Conservation (phyloP, 2,329 filamentous ascomycete genomes). For the Aaosphaeria arxii region DNA sequence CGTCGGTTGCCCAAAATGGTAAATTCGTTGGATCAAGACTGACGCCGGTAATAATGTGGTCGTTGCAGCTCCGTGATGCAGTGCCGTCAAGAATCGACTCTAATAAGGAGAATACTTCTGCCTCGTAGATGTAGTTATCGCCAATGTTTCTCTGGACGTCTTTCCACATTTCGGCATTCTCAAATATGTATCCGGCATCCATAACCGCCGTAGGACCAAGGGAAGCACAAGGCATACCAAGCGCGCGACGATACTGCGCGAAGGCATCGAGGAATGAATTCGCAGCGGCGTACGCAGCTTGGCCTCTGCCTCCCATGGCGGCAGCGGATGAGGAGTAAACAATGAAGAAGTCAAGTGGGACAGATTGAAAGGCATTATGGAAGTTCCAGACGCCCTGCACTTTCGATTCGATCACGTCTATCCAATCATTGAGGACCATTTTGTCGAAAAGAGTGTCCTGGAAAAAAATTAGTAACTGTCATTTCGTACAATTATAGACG, state of each 20-base stretch:
- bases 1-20: slow-evolving; percentile 25
- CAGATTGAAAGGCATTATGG: slow-evolving; percentile 6
- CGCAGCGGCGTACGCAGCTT: slow-evolving; percentile 46
- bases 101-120: slow-evolving; percentile 22
- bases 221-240: slow-evolving; percentile 17
- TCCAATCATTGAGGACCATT: slow-evolving; percentile 4
- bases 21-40: slow-evolving; percentile 15
- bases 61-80: slow-evolving; percentile 14
- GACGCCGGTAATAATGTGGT: slow-evolving; percentile 26
- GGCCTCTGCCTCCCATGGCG: slow-evolving; percentile 29
- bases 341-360: slow-evolving; percentile 38
- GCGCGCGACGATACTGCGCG: slow-evolving; percentile 12
- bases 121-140: slow-evolving; percentile 20
- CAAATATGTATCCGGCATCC: slow-evolving; percentile 23
- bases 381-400: slow-evolving; percentile 19
- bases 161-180: slow-evolving; percentile 17
- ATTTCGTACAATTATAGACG: not conserved
- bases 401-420: slow-evolving; percentile 11
- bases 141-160: slow-evolving; percentile 24
- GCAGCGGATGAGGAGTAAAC: slow-evolving; percentile 31
- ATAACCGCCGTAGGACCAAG: slow-evolving; percentile 23
- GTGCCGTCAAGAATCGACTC: slow-evolving; percentile 19
- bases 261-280: slow-evolving; percentile 38
- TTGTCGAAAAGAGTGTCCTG: slow-evolving; percentile 7
- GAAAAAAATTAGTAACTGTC: not conserved